Evolutionary conservation across 2,329 filamentous ascomycete species (phyloP).

Genomic region (Colletotrichum shisoi): DNA sequence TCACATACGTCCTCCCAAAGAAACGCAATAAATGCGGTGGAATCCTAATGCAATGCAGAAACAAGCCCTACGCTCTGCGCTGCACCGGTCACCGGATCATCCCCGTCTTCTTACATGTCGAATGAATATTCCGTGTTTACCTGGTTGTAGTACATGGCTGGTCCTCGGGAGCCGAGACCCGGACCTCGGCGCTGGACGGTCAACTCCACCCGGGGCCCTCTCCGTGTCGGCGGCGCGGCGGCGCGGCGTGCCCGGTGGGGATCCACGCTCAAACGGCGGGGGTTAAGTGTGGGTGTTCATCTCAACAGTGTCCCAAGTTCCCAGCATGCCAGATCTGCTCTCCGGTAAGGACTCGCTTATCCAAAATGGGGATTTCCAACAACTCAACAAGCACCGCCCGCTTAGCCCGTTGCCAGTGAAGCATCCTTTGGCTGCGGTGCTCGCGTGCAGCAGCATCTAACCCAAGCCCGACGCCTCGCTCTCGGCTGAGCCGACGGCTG

Average conservation of each 20-base stretch:
- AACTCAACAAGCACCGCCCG: conserved; percentile 4
- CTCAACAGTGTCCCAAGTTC: conserved; percentile 5
- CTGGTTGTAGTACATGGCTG: background rate
- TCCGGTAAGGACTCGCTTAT: background rate
- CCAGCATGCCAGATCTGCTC: conserved; percentile 34
- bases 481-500: background rate
- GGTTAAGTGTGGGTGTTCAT: background rate
- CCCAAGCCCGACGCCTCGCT: background rate
- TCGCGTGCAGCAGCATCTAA: background rate
- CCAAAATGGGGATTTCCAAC: background rate
- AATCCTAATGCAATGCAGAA: background rate
- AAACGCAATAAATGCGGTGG: background rate
- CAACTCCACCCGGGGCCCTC: background rate
- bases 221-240: background rate
- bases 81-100: background rate
- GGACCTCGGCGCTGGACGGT: background rate
- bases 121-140: background rate
- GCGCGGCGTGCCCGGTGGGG: background rate
- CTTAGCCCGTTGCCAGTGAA: background rate
- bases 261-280: background rate
- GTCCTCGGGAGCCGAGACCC: background rate
- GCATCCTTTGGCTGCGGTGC: background rate
- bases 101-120: background rate
- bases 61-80: no score
- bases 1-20: background rate